These are phyloP conservation scores for Cladobotryum mycophilum DNA, from an alignment of 2,329 filamentous ascomycete genomes.

Conservation along the genomic window DNA sequence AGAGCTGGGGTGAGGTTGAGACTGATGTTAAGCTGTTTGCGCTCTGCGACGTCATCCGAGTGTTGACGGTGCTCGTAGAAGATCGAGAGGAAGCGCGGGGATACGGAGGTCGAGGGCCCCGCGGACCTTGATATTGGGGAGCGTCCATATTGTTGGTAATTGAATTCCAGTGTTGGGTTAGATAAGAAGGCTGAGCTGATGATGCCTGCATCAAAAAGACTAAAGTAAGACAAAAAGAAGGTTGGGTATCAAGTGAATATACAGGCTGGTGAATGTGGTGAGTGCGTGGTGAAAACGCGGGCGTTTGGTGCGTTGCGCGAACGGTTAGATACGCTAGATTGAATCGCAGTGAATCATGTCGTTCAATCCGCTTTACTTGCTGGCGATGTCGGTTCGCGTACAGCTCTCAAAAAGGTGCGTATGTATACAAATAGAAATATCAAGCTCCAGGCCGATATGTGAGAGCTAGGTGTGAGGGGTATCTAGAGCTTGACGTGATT, in stretches of 20 bases:
- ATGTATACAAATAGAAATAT: neutral
- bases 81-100: slow-evolving; percentile 41
- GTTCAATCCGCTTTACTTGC: neutral
- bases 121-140: slow-evolving; percentile 18
- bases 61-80: slow-evolving; percentile 38
- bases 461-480: too few relatives aligned
- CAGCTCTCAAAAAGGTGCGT: neutral
- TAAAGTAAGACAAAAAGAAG: neutral
- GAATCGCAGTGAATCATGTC: neutral
- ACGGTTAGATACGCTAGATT: neutral
- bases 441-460: neutral
- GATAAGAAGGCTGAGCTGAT: slow-evolving; percentile 1
- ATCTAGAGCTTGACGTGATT: neutral
- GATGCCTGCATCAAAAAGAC: slow-evolving; percentile 8
- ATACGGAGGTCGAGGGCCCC: slow-evolving; percentile 25
- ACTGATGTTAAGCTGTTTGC: slow-evolving; percentile 37
- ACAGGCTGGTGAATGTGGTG: neutral
- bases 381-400: neutral
- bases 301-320: neutral
- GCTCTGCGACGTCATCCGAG: slow-evolving; percentile 35
- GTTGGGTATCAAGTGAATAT: neutral
- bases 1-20: slow-evolving; percentile 29
- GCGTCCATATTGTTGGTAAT: slow-evolving; percentile 25
- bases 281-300: neutral
- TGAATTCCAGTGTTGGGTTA: neutral